These are phyloP conservation scores for Penicillium parvum DNA, from an alignment of 495 filamentous ascomycete species.

Conservation along the genomic window DNA sequence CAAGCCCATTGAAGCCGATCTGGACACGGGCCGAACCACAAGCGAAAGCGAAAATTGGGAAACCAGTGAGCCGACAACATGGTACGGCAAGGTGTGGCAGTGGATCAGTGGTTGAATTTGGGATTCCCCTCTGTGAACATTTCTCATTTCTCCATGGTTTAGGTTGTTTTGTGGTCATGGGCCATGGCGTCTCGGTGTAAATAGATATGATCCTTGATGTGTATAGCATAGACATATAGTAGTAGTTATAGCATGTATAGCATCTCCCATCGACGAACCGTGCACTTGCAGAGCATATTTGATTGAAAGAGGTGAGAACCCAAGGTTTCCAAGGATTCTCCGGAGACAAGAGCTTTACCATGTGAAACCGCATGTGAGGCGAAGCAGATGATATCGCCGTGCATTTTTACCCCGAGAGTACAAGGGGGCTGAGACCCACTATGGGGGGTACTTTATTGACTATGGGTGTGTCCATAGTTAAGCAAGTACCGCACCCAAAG, in stretches of 20 bases:
- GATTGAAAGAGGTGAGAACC: constrained; percentile 5
- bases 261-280: neutral
- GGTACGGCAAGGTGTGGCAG: constrained; percentile 30
- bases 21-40: constrained; percentile 41
- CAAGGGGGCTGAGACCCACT: constrained; percentile 2
- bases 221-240: neutral
- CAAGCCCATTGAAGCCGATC: constrained; percentile 41
- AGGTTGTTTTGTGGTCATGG: constrained; percentile 8
- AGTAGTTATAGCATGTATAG: too few relatives aligned
- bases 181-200: constrained; percentile 9
- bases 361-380: constrained; percentile 20
- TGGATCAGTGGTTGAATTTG: constrained; percentile 19
- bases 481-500: constrained; percentile 7
- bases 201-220: neutral
- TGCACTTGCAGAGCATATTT: neutral
- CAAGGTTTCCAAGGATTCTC: neutral
- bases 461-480: neutral
- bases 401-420: constrained; percentile 1
- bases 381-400: constrained; percentile 10
- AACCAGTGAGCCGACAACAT: constrained; percentile 38
- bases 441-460: constrained; percentile 7
- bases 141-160: constrained; percentile 13
- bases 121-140: neutral
- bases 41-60: constrained; percentile 45
- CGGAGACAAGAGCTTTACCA: neutral